Evolutionary conservation across 78 protist species (phyloP).

Genomic region (Salpingoeca rosetta): DNA sequence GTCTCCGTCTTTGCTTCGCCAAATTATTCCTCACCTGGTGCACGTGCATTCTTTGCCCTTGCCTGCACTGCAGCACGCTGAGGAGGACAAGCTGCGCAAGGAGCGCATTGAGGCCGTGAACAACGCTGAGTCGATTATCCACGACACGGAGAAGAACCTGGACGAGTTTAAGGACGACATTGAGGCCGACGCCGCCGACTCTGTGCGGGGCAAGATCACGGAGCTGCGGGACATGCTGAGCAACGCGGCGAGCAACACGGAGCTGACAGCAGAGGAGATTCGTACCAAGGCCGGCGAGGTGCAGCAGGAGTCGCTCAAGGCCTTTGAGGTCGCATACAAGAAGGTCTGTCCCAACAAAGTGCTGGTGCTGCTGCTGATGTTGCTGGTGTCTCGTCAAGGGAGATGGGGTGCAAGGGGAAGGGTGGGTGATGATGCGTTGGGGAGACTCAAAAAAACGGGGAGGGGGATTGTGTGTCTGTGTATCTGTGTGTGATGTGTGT

Average conservation of each 20-base stretch:
- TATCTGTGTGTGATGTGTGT: too few species aligned
- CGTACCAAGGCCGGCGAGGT: not conserved
- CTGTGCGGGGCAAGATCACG: conserved; percentile 8
- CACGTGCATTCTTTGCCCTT: too few species aligned
- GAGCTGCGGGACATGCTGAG: conserved; percentile 5
- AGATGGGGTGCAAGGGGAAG: too few species aligned
- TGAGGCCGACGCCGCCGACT: conserved; percentile 7
- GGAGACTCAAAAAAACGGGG: too few species aligned
- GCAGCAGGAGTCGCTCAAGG: conserved; percentile 25
- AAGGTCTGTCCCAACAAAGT: too few species aligned
- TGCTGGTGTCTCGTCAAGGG: too few species aligned
- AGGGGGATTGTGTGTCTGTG: too few species aligned
- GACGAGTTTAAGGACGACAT: conserved; percentile 41
- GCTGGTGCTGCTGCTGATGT: too few species aligned
- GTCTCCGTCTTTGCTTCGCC: too few species aligned
- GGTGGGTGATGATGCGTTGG: too few species aligned
- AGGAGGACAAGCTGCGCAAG: not conserved
- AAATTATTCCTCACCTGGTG: too few species aligned
- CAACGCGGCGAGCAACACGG: not conserved
- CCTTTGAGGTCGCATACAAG: conserved; percentile 25
- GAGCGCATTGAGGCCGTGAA: conserved; percentile 59
- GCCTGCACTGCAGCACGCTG: too few species aligned
- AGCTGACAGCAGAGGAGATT: conserved; percentile 1
- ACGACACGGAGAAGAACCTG: conserved; percentile 48
- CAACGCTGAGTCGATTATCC: conserved; percentile 52